Base-by-base conservation (phyloP, 2,329 filamentous ascomycete species). In the Huntiella abstrusa region DNA sequence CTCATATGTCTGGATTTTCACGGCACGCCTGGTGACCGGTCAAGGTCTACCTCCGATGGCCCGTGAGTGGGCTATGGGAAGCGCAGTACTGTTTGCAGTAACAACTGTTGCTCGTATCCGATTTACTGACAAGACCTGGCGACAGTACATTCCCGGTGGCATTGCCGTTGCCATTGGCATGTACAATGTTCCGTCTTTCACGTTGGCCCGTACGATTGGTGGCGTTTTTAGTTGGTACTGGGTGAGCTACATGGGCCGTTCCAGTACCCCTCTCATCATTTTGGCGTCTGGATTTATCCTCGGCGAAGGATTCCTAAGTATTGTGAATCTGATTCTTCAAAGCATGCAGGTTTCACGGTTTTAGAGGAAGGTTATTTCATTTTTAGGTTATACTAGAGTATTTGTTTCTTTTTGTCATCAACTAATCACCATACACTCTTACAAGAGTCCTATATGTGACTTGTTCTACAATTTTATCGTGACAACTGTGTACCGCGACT, bases 151-250 rank as follows among this genome's bases (percentile, higher is more conserved):
- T 10, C 91, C 91, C 0, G 88, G 91, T 5, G 91, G 91, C 0
- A 95, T 98, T 55, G 88, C 91, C 2, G 88, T 98, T 15, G 91
- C 91, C 35, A 85, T 95, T 55, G 87, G 91, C 42, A 98, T 98
- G 77, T 98, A 96, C 63, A 98, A 96, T 55, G 85, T 88, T 0
- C 91, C 91, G 0, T 93, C 85, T 0, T 98, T 98, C 58, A 98
- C 91, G 0, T 66, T 98, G 34, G 87, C 91, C 0, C 69, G 91
- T 51, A 83, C 85, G 0, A 75, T 84, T 7, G 91, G 91, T 2
- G 91, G 91, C 0, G 41, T 75, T 5, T 54, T 72, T 22, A 78
- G 75, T 52, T 86, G 82, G 70, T 91, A 82, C 63, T 95, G 86
- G 86, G 68, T 64, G 64, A 59, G 57, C 63, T 59, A 57, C 62